These are phyloP conservation scores for Boletellus deceptivus DNA, from an alignment of 1,284 basidiomycete genomes.

Conservation along the genomic window DNA sequence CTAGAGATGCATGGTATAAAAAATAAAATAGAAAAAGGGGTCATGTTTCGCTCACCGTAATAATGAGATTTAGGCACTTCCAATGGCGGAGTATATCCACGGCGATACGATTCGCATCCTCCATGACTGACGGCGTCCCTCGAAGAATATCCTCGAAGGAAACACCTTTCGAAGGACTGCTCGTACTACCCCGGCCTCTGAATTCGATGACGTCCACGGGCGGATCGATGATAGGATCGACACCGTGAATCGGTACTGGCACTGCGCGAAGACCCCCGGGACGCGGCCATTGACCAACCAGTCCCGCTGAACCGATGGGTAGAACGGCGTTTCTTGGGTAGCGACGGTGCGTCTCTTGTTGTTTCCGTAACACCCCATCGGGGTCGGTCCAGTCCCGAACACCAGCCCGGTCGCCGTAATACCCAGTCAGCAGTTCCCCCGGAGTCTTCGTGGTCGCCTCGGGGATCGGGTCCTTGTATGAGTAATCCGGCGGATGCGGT, in stretches of 20 bases:
- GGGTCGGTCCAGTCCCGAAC: background rate
- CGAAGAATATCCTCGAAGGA: background rate
- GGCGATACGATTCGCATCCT: background rate
- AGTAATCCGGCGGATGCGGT: background rate
- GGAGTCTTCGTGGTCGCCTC: background rate
- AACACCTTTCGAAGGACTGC: background rate
- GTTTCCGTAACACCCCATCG: background rate
- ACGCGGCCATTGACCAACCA: background rate
- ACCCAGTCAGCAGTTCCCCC: background rate
- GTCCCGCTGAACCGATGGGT: background rate
- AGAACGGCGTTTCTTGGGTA: background rate
- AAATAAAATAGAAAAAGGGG: too few relatives aligned
- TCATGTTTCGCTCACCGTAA: slow-evolving; percentile 9
- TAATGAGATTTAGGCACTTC: background rate
- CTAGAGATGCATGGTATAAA: background rate
- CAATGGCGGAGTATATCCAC: background rate
- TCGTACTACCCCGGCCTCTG: background rate
- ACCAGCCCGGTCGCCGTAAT: background rate
- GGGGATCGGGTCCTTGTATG: background rate
- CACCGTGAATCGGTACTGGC: background rate
- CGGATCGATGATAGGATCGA: too few relatives aligned
- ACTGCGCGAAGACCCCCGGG: background rate
- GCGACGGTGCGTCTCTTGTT: background rate
- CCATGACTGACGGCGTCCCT: background rate
- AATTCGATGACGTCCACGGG: background rate